These are phyloP conservation scores for Backusella mclennaniae DNA, from an alignment of 192 early-diverging fungal genomes.

Conservation along the genomic window DNA sequence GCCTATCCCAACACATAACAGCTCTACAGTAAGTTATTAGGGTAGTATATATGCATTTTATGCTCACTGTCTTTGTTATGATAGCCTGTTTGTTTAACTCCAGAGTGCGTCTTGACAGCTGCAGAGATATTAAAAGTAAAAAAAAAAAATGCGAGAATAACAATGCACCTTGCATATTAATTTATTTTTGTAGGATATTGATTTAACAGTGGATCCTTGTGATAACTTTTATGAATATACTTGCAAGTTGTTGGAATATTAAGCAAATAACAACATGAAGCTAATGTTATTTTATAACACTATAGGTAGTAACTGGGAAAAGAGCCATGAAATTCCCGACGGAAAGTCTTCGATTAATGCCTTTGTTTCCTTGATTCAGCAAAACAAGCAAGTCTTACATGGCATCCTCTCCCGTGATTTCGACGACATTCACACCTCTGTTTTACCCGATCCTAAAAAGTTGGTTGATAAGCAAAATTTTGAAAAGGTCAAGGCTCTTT, in stretches of 20 bases:
- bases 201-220: slow-evolving; percentile 59
- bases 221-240: slow-evolving; percentile 66
- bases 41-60: too few species aligned
- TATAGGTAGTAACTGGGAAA: slow-evolving; percentile 55
- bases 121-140: slow-evolving; percentile 49
- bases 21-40: background rate
- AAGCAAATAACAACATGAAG: background rate
- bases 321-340: slow-evolving; percentile 59
- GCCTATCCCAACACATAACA: background rate
- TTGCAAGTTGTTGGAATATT: slow-evolving; percentile 39
- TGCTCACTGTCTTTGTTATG: too few species aligned
- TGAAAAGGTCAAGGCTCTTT: slow-evolving; percentile 57
- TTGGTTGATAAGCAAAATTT: slow-evolving; percentile 56
- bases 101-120: slow-evolving; percentile 64
- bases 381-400: slow-evolving; percentile 41
- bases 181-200: slow-evolving; percentile 40
- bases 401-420: slow-evolving; percentile 47
- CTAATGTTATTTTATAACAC: background rate
- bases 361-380: slow-evolving; percentile 10
- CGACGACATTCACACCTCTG: slow-evolving; percentile 26
- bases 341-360: slow-evolving; percentile 46
- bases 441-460: slow-evolving; percentile 41
- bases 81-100: slow-evolving; percentile 48
- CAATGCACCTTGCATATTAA: background rate
- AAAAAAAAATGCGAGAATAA: background rate